Percentiles rank a stretch among this genome's conserved stretches.
phyloP scores from a whole-genome alignment of 495 filamentous ascomycete species.

The Xylaria bambusicola region DNA sequence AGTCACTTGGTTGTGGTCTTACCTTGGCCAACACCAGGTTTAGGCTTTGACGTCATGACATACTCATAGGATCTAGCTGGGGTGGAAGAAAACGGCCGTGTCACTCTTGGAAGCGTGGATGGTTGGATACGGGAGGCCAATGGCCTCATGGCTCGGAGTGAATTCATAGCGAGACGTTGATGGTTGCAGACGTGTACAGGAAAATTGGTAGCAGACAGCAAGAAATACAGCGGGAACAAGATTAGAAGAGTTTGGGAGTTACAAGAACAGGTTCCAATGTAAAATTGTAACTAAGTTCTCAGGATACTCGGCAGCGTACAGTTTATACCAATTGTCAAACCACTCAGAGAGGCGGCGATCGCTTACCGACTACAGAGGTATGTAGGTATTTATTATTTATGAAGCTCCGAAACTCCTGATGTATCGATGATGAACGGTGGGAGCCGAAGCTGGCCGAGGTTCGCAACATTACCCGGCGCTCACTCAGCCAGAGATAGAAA shows the following conservation, averaged over 20 bases:
- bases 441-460: constrained; percentile 37
- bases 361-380: too few relatives aligned
- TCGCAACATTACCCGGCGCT: constrained; percentile 11
- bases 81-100: constrained; percentile 59
- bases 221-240: not conserved
- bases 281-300: not conserved
- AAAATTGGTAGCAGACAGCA: not conserved
- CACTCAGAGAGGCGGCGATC: not conserved
- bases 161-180: constrained; percentile 50
- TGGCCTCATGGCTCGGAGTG: constrained; percentile 59
- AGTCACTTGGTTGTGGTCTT: constrained; percentile 20
- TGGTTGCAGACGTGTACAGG: not conserved
- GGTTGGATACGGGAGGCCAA: constrained; percentile 58
- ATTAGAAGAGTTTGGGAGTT: too few relatives aligned
- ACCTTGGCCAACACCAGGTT: constrained; percentile 89
- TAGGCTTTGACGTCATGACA: constrained; percentile 77
- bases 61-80: constrained; percentile 68
- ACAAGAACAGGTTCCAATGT: too few relatives aligned
- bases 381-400: not conserved
- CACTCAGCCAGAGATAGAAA: not conserved
- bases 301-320: not conserved
- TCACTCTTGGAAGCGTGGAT: constrained; percentile 51
- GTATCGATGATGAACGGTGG: not conserved
- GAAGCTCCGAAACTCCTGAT: constrained; percentile 13
- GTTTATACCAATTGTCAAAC: not conserved